Evolutionary conservation across 805 yeast genomes (phyloP).

Genomic region (Wickerhamiella kazuoi): DNA sequence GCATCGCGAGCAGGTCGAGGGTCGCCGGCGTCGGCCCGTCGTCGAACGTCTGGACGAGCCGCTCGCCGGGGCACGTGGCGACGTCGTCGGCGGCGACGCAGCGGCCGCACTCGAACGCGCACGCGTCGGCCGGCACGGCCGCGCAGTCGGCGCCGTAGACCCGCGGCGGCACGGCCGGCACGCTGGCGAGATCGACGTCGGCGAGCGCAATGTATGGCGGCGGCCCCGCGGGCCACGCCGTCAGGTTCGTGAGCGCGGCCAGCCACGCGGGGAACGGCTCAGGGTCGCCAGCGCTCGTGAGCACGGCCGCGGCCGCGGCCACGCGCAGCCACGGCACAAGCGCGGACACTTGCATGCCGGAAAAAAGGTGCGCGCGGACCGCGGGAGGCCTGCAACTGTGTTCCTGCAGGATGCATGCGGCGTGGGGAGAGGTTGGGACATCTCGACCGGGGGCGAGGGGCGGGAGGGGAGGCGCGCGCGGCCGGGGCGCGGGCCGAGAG

Average conservation of each 20-base stretch:
- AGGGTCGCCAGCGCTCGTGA: no score
- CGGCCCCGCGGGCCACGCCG: constrained; percentile 64
- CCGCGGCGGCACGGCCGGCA: neutral
- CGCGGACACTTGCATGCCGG: no score
- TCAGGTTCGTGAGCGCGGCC: constrained; percentile 49
- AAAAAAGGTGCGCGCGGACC: no score
- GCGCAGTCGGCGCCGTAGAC: constrained; percentile 35
- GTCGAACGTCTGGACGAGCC: constrained; percentile 75
- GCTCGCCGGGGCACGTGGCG: constrained; percentile 43
- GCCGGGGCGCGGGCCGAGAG: neutral
- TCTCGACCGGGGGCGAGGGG: neutral
- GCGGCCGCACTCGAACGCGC: constrained; percentile 75
- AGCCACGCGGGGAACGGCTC: constrained; percentile 34
- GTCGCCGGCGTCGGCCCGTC: constrained; percentile 84
- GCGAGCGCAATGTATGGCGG: constrained; percentile 52
- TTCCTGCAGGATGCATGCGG: neutral
- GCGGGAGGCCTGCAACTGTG: no score
- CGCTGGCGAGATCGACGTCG: neutral
- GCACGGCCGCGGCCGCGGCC: no score
- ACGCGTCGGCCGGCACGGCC: constrained; percentile 30
- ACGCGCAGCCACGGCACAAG: no score
- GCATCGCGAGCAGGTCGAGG: constrained; percentile 33
- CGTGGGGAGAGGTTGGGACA: neutral
- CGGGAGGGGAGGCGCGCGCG: neutral
- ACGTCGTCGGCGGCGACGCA: constrained; percentile 67